phyloP scores from a whole-genome alignment of 768 basidiomycete genomes.

The Tricholoma sp. region DNA sequence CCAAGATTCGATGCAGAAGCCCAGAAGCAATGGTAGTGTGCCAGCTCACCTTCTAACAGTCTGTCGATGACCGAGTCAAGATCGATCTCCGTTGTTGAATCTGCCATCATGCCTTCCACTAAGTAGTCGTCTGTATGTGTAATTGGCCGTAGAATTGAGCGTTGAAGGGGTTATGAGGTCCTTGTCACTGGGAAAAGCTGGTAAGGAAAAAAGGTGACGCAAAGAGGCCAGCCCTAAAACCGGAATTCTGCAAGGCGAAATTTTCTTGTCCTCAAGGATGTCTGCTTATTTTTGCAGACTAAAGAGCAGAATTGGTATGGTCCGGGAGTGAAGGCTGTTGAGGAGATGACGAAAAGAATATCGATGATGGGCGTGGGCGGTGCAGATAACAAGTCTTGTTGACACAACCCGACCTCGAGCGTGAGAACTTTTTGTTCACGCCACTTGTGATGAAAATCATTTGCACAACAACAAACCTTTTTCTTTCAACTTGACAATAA shows the following conservation, averaged over 20 bases:
- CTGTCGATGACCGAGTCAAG: slow-evolving; percentile 99
- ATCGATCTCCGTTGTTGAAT: slow-evolving; percentile 89
- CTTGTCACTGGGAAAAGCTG: slow-evolving; percentile 10
- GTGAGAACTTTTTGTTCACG: slow-evolving; percentile 31
- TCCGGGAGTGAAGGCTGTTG: slow-evolving; percentile 3
- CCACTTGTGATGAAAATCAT: slow-evolving; percentile 12
- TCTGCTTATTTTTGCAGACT: neutral
- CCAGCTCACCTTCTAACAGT: slow-evolving; percentile 85
- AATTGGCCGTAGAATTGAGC: slow-evolving; percentile 2
- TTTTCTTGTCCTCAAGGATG: neutral
- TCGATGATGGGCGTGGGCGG: slow-evolving; percentile 41
- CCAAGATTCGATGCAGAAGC: slow-evolving; percentile 2
- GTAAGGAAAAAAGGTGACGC: slow-evolving; percentile 12
- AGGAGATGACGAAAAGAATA: slow-evolving; percentile 23
- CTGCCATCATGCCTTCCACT: slow-evolving; percentile 51
- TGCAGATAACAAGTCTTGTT: slow-evolving; percentile 38
- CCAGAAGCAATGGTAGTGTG: slow-evolving; percentile 9
- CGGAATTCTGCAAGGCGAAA: neutral
- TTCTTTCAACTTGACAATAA: too few relatives aligned
- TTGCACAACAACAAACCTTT: too few relatives aligned
- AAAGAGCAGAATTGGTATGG: slow-evolving; percentile 2
- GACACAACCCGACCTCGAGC: slow-evolving; percentile 37
- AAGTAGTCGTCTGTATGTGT: slow-evolving; percentile 7
- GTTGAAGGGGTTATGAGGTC: slow-evolving; percentile 8
- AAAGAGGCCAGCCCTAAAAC: slow-evolving; percentile 1